Conservation (phyloP, 2,329 filamentous ascomycete species). For the Apiospora arundinis region DNA sequence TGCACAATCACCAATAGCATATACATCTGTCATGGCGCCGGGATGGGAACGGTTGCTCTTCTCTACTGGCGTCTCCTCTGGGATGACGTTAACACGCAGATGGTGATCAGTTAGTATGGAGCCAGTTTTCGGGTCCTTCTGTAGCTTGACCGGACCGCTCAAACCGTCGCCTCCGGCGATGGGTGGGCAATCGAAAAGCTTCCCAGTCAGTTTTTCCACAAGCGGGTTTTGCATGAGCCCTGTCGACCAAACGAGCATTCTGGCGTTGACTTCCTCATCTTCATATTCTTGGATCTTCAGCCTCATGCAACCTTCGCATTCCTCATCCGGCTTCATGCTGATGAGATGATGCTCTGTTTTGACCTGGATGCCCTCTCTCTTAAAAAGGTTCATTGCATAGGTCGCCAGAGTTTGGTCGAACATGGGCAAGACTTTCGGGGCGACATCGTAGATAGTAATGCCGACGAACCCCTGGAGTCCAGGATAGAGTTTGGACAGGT, state of each 20-base stretch:
- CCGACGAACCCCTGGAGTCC: slow-evolving; percentile 62
- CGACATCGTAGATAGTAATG: slow-evolving; percentile 80
- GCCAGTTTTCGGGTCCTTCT: slow-evolving; percentile 60
- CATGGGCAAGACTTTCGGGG: slow-evolving; percentile 78
- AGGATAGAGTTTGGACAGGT: slow-evolving; percentile 71
- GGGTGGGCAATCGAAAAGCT: slow-evolving; percentile 39
- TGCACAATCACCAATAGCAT: slow-evolving; percentile 74
- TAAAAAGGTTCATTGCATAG: slow-evolving; percentile 75
- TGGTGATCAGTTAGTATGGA: slow-evolving; percentile 69
- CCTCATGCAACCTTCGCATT: slow-evolving; percentile 56
- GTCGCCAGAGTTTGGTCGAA: slow-evolving; percentile 73
- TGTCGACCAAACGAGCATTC: slow-evolving; percentile 78
- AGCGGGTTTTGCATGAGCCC: slow-evolving; percentile 82
- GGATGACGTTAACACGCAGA: slow-evolving; percentile 64
- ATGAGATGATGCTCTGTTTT: slow-evolving; percentile 75
- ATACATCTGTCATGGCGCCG: slow-evolving; percentile 65
- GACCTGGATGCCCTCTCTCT: slow-evolving; percentile 70
- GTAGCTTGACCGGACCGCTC: slow-evolving; percentile 36
- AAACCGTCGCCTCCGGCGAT: slow-evolving; percentile 25
- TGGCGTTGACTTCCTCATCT: slow-evolving; percentile 69
- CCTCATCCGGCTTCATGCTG: slow-evolving; percentile 53
- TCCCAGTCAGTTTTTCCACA: slow-evolving; percentile 62
- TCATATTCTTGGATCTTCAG: slow-evolving; percentile 71
- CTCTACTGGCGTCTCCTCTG: slow-evolving; percentile 33
- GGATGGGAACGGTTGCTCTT: slow-evolving; percentile 31